phyloP scores from a whole-genome alignment of 176 grass and related monocot species.

The Tillandsia leiboldiana region DNA sequence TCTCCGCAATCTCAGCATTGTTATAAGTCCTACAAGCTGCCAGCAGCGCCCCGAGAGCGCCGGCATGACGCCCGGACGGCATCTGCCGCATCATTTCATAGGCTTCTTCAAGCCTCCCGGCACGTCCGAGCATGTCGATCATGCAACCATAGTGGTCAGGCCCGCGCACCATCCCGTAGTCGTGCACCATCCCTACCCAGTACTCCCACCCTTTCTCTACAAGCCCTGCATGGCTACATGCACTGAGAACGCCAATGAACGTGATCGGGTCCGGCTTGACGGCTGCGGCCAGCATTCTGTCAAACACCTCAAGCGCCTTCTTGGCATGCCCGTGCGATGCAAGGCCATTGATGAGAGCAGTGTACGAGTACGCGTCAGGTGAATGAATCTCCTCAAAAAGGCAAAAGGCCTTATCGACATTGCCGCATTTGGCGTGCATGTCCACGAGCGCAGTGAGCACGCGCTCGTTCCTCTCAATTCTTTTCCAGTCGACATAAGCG shows the following conservation, averaged over 20 bases:
- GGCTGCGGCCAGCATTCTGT: conserved; percentile 41
- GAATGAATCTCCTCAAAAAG: conserved; percentile 47
- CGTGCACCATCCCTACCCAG: conserved; percentile 51
- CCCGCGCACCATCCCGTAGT: conserved; percentile 31
- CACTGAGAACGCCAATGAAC: conserved; percentile 62
- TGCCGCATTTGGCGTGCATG: conserved; percentile 66
- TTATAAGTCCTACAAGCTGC: conserved; percentile 60
- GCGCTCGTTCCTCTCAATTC: conserved; percentile 53
- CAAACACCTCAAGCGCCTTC: conserved; percentile 49
- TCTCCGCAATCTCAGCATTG: conserved; percentile 65
- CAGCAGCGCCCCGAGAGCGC: conserved; percentile 60
- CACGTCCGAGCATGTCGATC: conserved; percentile 62
- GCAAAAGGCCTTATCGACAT: conserved; percentile 42
- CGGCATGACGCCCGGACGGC: conserved; percentile 55
- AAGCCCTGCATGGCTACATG: conserved; percentile 62
- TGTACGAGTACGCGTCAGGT: conserved; percentile 58
- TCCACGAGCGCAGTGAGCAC: conserved; percentile 64
- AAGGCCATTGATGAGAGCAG: conserved; percentile 59
- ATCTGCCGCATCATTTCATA: conserved; percentile 45
- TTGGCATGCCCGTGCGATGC: conserved; percentile 55
- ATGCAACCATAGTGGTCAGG: conserved; percentile 62
- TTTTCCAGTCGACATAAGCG: conserved; percentile 32
- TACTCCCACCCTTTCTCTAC: conserved; percentile 41
- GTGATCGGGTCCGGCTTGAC: conserved; percentile 56
- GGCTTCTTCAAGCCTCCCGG: conserved; percentile 57